Base-by-base conservation (phyloP, 2,329 filamentous ascomycete genomes). In the Aspergillus pseudoviridinutans region DNA sequence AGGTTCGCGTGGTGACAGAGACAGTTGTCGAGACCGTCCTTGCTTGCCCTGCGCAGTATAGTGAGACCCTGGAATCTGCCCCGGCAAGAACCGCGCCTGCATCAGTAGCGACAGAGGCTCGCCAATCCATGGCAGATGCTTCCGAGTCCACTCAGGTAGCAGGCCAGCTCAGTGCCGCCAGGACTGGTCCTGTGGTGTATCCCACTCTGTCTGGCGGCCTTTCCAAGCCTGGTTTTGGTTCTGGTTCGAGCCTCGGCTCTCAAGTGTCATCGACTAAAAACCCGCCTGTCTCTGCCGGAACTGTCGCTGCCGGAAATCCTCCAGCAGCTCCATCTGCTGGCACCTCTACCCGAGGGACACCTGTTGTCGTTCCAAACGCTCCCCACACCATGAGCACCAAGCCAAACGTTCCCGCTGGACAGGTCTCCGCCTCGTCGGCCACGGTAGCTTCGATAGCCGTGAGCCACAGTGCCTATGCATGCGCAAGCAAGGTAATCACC, bases 401-500 rank as follows among this genome's bases (percentile, higher is more conserved):
- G 24, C 10, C 44, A 7, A 2, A 17, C 6, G 14, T 24, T 14
- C 44, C 44, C 44, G 14, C 44, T 7, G 20, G 3, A 8, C 44
- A 47, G 12, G 44, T 3, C 20, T 24, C 44, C 42, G 8, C n/a
- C 20, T 24, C 44, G 4, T 14, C 44, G 44, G 55, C 61, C 50
- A 53, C 58, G 41, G 51, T 57, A 22, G 59, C 59, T 29, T 44
- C 57, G 42, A 54, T 44, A 27, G 44, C 9, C 22, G 22, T 9
- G 9, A 8, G 12, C 24, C 57, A 63, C 55, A 28, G 61, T 42
- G 41, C 64, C 52, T 38, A 63, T 57, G 49, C 63, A 61, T 65
- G 65, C 66, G 38, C 60, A 1, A 63, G 65, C 64, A 71, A 64
- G 70, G 71, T 66, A 0, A 67, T 75, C 38, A 58, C 68, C 22